These are phyloP conservation scores for Nigrospora osmanthi DNA, from an alignment of 2,329 filamentous ascomycete species.

Conservation along the genomic window DNA sequence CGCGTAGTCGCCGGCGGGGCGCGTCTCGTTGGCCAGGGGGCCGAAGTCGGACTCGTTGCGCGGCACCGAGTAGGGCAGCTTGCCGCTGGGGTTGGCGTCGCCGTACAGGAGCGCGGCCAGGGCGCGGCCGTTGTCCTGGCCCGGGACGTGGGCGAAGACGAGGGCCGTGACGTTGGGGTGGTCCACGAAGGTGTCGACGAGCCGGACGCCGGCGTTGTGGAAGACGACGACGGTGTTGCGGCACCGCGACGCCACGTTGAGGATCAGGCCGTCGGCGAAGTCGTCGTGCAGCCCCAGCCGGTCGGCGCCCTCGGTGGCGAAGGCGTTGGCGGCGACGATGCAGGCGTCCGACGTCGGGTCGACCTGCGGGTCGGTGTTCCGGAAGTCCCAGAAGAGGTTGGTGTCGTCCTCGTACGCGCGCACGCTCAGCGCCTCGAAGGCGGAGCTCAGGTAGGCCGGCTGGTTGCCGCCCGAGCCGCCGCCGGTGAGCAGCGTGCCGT, in stretches of 20 bases:
- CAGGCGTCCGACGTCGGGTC: slow-evolving; percentile 45
- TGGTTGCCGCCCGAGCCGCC: slow-evolving; percentile 33
- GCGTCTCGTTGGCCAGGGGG: slow-evolving; percentile 18
- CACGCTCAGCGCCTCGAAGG: slow-evolving; percentile 30
- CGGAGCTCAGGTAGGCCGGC: slow-evolving; percentile 22
- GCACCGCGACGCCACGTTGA: slow-evolving; percentile 40
- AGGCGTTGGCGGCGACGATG: slow-evolving; percentile 47
- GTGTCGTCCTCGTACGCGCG: slow-evolving; percentile 30
- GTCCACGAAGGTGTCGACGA: slow-evolving; percentile 50
- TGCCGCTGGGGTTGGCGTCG: slow-evolving; percentile 33
- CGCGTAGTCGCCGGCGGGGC: slow-evolving; percentile 34
- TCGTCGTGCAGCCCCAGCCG: slow-evolving; percentile 9
- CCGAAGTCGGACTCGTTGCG: slow-evolving; percentile 38
- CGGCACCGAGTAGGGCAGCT: slow-evolving; percentile 43
- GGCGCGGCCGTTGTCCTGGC: slow-evolving; percentile 66
- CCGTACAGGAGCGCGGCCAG: slow-evolving; percentile 71
- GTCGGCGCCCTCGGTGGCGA: slow-evolving; percentile 46
- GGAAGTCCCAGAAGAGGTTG: slow-evolving; percentile 36
- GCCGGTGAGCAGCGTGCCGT: slow-evolving; percentile 37
- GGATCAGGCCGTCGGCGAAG: slow-evolving; percentile 33
- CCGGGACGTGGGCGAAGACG: slow-evolving; percentile 63
- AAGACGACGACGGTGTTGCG: slow-evolving; percentile 56
- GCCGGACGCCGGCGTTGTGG: slow-evolving; percentile 52
- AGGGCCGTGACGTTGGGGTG: slow-evolving; percentile 68
- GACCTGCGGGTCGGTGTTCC: slow-evolving; percentile 23